Conservation (phyloP, 345 rosid species). For the Crucihimalaya himalaica region DNA sequence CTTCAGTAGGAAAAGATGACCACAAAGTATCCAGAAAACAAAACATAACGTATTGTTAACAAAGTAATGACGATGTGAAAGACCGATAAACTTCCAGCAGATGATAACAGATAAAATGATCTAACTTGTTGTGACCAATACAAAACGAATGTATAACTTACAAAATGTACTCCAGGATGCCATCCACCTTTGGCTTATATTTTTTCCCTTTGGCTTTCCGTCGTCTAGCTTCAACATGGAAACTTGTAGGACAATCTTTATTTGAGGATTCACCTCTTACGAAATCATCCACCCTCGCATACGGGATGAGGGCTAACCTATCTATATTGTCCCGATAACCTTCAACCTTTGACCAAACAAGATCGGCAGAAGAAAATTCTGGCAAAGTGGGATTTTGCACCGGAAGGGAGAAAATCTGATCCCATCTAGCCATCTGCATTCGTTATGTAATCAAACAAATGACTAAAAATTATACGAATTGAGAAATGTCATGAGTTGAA, state of each 20-base stretch:
- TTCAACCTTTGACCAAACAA: slow-evolving; percentile 95
- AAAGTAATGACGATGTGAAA: neutral
- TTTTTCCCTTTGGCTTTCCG: slow-evolving; percentile 53
- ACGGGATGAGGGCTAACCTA: slow-evolving; percentile 88
- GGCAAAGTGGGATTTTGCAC: slow-evolving; percentile 80
- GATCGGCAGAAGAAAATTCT: slow-evolving; percentile 75
- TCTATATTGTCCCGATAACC: slow-evolving; percentile 94
- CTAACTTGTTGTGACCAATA: neutral
- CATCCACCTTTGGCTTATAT: slow-evolving; percentile 92
- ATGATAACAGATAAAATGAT: neutral
- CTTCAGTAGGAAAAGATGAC: neutral
- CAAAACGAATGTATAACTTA: slow-evolving; percentile 49
- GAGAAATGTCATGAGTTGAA: slow-evolving; percentile 1
- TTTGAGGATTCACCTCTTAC: slow-evolving; percentile 85
- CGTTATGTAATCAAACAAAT: neutral
- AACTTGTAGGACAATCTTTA: slow-evolving; percentile 86
- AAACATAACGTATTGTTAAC: slow-evolving; percentile 1
- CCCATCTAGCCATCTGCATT: slow-evolving; percentile 97
- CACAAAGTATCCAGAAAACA: neutral
- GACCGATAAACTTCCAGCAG: neutral
- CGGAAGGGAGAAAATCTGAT: slow-evolving; percentile 84
- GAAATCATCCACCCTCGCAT: slow-evolving; percentile 88
- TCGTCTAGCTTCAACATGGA: slow-evolving; percentile 95
- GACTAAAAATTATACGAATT: too few species aligned
- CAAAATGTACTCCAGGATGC: slow-evolving; percentile 92